These are phyloP conservation scores for Solanum medicagineum DNA, from an alignment of 257 asterid genomes.

Conservation along the genomic window DNA sequence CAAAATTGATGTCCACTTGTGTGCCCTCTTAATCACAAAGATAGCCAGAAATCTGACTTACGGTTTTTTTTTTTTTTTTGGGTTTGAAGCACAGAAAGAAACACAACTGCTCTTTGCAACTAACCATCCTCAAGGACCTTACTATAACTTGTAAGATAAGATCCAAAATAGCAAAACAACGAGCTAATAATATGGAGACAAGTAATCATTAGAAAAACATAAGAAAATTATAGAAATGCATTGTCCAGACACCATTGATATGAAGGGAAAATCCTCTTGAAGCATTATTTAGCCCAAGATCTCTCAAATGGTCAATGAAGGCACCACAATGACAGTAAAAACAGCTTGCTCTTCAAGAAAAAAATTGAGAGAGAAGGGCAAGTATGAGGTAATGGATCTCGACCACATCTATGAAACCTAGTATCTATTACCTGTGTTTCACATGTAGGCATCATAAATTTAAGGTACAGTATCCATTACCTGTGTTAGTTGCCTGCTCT, in stretches of 20 bases:
- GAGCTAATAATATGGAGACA: neutral
- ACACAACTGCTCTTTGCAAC: neutral
- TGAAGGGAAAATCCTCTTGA: neutral
- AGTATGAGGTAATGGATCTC: neutral
- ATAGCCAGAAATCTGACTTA: neutral
- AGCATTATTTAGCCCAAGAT: neutral
- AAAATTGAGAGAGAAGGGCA: neutral
- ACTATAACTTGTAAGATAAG: neutral
- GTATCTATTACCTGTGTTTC: neutral
- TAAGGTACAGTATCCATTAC: conserved; percentile 16
- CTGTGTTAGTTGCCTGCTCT: conserved; percentile 96
- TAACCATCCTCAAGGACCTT: neutral
- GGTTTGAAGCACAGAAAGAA: neutral
- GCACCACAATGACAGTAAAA: neutral
- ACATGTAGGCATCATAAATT: neutral
- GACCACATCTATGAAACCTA: neutral
- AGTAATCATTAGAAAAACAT: neutral
- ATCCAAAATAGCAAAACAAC: neutral
- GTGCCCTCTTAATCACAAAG: neutral
- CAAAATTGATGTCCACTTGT: neutral
- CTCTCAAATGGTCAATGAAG: neutral
- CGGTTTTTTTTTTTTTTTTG: neutral
- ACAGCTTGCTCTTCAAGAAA: neutral
- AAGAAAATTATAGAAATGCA: neutral
- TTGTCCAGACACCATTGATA: neutral